Conservation (phyloP, 257 asterid genomes). For the Lycium ferocissimum region DNA sequence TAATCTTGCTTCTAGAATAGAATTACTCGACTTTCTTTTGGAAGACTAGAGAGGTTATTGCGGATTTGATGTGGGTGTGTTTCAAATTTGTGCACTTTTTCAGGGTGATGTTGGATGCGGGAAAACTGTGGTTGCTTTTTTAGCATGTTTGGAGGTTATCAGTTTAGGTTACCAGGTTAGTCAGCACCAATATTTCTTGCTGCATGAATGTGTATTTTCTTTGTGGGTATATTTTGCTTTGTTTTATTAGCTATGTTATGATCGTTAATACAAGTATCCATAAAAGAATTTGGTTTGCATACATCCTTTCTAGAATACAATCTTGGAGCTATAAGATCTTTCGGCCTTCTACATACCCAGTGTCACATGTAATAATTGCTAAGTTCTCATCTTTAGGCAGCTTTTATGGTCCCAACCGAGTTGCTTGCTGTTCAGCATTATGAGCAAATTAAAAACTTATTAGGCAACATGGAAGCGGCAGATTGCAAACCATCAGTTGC, state of each 20-base stretch:
- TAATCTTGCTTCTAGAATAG: neutral
- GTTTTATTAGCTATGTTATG: slow-evolving; percentile 6
- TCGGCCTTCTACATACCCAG: neutral
- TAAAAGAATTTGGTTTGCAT: neutral
- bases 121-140: slow-evolving; percentile 92
- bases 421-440: slow-evolving; percentile 94
- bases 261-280: slow-evolving; percentile 8
- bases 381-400: slow-evolving; percentile 66
- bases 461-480: slow-evolving; percentile 59
- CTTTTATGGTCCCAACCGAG: slow-evolving; percentile 99
- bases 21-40: slow-evolving; percentile 11
- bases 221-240: neutral
- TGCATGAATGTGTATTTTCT: slow-evolving; percentile 13
- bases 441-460: slow-evolving; percentile 72
- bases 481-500: slow-evolving; percentile 72
- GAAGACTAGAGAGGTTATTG: neutral
- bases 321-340: neutral
- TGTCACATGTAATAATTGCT: slow-evolving; percentile 19
- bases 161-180: slow-evolving; percentile 86
- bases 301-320: slow-evolving; percentile 8
- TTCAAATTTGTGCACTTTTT: slow-evolving; percentile 24
- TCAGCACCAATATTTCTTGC: slow-evolving; percentile 4
- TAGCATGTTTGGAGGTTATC: slow-evolving; percentile 96
- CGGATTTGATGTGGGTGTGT: neutral
- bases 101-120: slow-evolving; percentile 99